Conservation (phyloP, 768 basidiomycete species). For the Austroboletus eburneus region DNA sequence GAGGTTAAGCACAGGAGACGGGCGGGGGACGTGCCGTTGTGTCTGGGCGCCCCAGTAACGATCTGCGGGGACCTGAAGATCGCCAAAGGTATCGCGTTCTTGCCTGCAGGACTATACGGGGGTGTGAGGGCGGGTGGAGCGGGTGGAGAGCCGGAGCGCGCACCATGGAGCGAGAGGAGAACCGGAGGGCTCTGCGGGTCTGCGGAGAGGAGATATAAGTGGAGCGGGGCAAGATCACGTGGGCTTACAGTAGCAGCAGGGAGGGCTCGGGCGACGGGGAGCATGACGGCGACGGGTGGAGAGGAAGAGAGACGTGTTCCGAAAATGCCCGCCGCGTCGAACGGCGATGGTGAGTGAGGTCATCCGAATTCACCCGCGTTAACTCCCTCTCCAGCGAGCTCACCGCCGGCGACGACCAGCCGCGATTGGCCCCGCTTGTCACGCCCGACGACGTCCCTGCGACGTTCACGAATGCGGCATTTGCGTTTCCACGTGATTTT, state of each 20-base stretch:
- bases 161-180: constrained; percentile 36
- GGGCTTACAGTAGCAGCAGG: not conserved
- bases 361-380: too few relatives aligned
- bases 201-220: constrained; percentile 19
- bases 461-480: not conserved
- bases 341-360: too few relatives aligned
- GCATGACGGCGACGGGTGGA: not conserved
- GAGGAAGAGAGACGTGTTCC: not conserved
- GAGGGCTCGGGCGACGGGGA: not conserved
- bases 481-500: constrained; percentile 28
- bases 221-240: constrained; percentile 18
- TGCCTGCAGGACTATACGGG: constrained; percentile 52
- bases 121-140: constrained; percentile 22
- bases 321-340: not conserved
- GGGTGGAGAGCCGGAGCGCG: not conserved
- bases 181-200: not conserved
- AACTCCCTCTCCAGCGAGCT: too few relatives aligned
- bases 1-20: not conserved
- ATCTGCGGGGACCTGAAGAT: constrained; percentile 81
- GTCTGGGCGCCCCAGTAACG: constrained; percentile 99
- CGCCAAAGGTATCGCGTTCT: constrained; percentile 95
- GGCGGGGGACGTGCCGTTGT: constrained; percentile 57
- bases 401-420: too few relatives aligned
- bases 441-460: too few relatives aligned
- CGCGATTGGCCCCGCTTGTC: too few relatives aligned